phyloP scores from a whole-genome alignment of 23 red algal species.

The Agarophyton chilense region DNA sequence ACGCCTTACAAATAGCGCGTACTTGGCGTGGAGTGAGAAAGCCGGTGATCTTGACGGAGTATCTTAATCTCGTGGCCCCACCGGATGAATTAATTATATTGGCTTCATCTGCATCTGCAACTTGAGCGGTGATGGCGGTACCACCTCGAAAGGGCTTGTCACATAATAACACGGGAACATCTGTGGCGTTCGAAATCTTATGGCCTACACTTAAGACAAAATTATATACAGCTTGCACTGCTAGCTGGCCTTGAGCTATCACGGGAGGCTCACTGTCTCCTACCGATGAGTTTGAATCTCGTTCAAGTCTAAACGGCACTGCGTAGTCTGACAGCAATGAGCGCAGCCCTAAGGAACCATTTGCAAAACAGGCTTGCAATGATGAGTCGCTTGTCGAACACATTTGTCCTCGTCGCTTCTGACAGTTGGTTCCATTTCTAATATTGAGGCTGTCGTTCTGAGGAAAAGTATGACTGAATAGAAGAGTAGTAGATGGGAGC shows the following conservation, averaged over 20 bases:
- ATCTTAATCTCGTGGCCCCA: neutral
- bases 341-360: conserved; percentile 40
- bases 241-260: conserved; percentile 26
- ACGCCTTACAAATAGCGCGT: conserved; percentile 32
- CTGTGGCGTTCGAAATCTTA: conserved; percentile 48
- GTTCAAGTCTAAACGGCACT: conserved; percentile 30
- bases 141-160: conserved; percentile 59
- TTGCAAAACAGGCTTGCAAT: conserved; percentile 1
- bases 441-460: neutral
- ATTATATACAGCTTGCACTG: conserved; percentile 66
- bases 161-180: conserved; percentile 57
- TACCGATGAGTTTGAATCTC: neutral
- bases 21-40: conserved; percentile 65
- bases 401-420: neutral
- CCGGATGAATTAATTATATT: neutral
- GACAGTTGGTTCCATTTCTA: neutral
- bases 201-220: conserved; percentile 41
- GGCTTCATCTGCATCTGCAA: conserved; percentile 10
- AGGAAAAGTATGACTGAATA: conserved; percentile 30
- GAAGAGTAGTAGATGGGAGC: conserved; percentile 37
- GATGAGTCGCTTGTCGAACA: neutral
- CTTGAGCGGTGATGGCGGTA: conserved; percentile 22
- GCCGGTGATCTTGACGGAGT: conserved; percentile 43
- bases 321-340: conserved; percentile 51
- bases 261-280: conserved; percentile 21